A percentile compares a stretch with the other conserved stretches of the same genome.
phyloP scores from a whole-genome alignment of 2,329 filamentous ascomycete species.

The Sporothrix sp. region DNA sequence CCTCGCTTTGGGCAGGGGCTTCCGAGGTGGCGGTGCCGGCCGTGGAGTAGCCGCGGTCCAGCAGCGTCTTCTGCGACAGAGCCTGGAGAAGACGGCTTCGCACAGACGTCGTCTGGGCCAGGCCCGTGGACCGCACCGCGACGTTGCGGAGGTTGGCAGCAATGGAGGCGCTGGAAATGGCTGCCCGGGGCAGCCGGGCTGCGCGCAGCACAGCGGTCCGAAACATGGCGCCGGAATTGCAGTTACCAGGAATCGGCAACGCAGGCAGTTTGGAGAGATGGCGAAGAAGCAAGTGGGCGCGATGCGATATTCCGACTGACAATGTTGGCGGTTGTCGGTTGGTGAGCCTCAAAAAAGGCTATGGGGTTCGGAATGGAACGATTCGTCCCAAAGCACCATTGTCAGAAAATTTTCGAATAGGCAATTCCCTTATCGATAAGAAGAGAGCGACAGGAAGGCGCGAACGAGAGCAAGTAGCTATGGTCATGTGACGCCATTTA shows the following conservation, averaged over 20 bases:
- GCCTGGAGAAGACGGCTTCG: neutral
- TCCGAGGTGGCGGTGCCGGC: neutral
- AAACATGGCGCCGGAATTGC: constrained; percentile 15
- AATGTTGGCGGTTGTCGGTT: neutral
- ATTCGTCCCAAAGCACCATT: too few species aligned
- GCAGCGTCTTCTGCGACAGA: neutral
- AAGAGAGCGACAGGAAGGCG: neutral
- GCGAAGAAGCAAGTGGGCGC: too few species aligned
- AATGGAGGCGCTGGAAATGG: constrained; percentile 5
- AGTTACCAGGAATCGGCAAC: too few species aligned
- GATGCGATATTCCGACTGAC: neutral
- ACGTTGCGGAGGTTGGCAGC: constrained; percentile 2
- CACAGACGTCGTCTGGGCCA: neutral
- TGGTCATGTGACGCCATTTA: neutral
- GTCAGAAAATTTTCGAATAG: constrained; percentile 11
- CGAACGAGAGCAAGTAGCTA: neutral
- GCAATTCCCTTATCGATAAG: constrained; percentile 13
- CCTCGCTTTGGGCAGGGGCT: neutral
- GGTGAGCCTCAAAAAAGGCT: neutral
- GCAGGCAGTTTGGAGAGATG: too few species aligned
- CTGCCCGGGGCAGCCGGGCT: constrained; percentile 14
- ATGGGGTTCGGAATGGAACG: neutral
- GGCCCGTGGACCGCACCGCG: neutral
- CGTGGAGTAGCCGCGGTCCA: constrained; percentile 12
- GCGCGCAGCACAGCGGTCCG: constrained; percentile 16